Percentiles rank a stretch among this genome's conserved stretches.
Evolutionary conservation across 1,139 yeast genomes (phyloP).

Genomic region (Yamadazyma diospyri): DNA sequence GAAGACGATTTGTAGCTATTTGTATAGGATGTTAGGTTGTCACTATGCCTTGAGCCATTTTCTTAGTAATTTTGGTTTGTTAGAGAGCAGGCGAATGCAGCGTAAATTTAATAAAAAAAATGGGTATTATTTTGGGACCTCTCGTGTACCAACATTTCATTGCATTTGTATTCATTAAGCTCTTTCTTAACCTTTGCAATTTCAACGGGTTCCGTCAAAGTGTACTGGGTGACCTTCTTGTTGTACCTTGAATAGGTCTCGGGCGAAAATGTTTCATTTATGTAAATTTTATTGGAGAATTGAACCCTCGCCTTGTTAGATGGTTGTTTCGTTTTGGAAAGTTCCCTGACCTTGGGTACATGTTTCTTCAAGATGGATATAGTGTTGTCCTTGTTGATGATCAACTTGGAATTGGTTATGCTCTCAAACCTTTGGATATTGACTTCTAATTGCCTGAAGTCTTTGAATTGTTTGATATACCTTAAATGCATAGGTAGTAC

Average conservation of each 20-base stretch:
- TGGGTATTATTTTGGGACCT: slow-evolving; percentile 50
- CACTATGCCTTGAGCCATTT: too few species aligned
- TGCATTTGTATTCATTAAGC: slow-evolving; percentile 48
- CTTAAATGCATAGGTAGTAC: slow-evolving; percentile 37
- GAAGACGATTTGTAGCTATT: too few species aligned
- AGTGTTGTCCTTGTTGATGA: slow-evolving; percentile 1
- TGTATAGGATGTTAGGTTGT: too few species aligned
- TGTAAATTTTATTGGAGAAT: slow-evolving; percentile 42
- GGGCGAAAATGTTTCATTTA: slow-evolving; percentile 49
- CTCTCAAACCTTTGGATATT: slow-evolving; percentile 32
- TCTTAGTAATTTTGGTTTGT: too few species aligned
- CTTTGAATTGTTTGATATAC: slow-evolving; percentile 38
- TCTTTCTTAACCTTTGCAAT: slow-evolving; percentile 48
- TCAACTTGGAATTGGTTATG: slow-evolving; percentile 10
- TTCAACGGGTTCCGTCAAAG: slow-evolving; percentile 44
- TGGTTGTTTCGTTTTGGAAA: slow-evolving; percentile 15
- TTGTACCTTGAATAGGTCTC: slow-evolving; percentile 49
- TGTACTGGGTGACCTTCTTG: slow-evolving; percentile 49
- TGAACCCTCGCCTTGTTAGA: slow-evolving; percentile 23
- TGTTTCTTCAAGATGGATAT: slow-evolving; percentile 8
- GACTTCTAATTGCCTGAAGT: slow-evolving; percentile 32
- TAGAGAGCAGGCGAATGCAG: too few species aligned
- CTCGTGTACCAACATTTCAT: slow-evolving; percentile 57
- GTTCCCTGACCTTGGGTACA: slow-evolving; percentile 18
- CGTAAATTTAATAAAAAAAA: slow-evolving; percentile 46